Conservation (phyloP, 345 rosid species). For the Durio zibethinus region DNA sequence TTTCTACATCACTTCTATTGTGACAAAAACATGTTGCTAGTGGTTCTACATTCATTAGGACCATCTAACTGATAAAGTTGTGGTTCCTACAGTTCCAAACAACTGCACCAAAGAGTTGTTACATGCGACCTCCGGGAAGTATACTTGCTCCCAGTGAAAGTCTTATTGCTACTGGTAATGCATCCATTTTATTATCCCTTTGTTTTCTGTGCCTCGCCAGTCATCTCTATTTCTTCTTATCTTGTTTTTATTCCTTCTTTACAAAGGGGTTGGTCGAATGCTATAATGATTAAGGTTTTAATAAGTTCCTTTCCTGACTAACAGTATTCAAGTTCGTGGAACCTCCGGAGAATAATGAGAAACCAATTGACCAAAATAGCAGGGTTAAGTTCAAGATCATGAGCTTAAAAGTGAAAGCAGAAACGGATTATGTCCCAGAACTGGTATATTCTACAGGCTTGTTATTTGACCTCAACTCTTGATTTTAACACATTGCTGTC, state of each 20-base stretch:
- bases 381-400: constrained; percentile 68
- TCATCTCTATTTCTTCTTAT: not conserved
- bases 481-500: not conserved
- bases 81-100: constrained; percentile 59
- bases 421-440: constrained; percentile 67
- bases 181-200: not conserved
- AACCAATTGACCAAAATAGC: constrained; percentile 55
- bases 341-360: constrained; percentile 63
- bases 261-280: not conserved
- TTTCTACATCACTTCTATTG: not conserved
- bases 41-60: not conserved
- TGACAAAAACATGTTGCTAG: not conserved
- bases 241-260: not conserved
- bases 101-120: constrained; percentile 76
- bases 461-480: not conserved
- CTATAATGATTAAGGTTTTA: constrained; percentile 5
- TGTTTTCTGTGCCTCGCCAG: not conserved
- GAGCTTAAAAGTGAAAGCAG: constrained; percentile 68
- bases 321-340: constrained; percentile 83
- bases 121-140: constrained; percentile 79
- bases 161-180: constrained; percentile 60
- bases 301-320: constrained; percentile 16
- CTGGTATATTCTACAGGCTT: constrained; percentile 41
- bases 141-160: constrained; percentile 70
- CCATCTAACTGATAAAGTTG: not conserved